Base-by-base conservation (phyloP, 148 eudicot genomes). In the Hydrangea macrophylla region DNA sequence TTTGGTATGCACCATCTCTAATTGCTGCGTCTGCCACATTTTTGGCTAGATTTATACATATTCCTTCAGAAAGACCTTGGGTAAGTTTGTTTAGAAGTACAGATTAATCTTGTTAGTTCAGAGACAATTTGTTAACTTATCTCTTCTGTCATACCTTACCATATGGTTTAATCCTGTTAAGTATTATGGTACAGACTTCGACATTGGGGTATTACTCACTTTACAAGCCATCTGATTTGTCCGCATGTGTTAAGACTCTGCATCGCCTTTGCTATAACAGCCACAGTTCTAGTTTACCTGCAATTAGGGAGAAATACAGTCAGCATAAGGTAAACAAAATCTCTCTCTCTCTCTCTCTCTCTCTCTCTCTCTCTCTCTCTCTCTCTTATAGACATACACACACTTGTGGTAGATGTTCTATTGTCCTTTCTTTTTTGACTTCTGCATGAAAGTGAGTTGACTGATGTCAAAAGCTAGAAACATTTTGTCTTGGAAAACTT, bases 301-400 rank as follows among this genome's bases (percentile, higher is more conserved):
- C 96, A 42, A 77, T 90, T 58, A 76, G 87, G 51, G 96, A 87
- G 64, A 90, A 90, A 71, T 90, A 90, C 73, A 80, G 92, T 62
- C 90, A 90, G 42, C 92, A 90, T 61, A 90, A 90, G 86, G 96
- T 90, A 63, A 32, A 62, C 53, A 61, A 2, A 15, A 17, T 55
- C 59, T 60, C 11, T 31, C 6, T 25, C 35, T 9, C 36, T 27
- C 28, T 53, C 2, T 36, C 58, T 5, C 58, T n/a, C 55, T 50
- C 58, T 25, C 58, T 18, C 18, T 12, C 50, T 10, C n/a, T 11
- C 15, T 42, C 0, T 42, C 17, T 42, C 5, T 42, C 50, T 42
- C 15, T 42, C 50, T 42, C 15, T 42, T 11, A 10, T 18, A 42
- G 18, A 42, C 50, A 42, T 0, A 42, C 39, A 35, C 50, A 42